Percentiles rank a stretch among this genome's conserved stretches.
phyloP scores from a whole-genome alignment of 306 rosid genomes.

The Pueraria montana region DNA sequence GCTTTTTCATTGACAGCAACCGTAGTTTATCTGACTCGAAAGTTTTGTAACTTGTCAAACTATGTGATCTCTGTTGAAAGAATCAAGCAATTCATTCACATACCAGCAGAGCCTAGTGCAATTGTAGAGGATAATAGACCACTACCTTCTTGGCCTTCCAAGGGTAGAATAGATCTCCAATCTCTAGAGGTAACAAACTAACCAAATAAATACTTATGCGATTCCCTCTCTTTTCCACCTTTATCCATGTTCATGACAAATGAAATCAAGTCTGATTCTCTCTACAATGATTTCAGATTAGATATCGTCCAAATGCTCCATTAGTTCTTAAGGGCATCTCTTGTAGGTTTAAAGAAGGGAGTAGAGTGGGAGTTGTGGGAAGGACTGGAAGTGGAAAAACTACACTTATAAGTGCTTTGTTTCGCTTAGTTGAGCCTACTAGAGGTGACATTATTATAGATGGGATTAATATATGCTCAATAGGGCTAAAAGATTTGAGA shows the following conservation, averaged over 20 bases:
- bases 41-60: constrained; percentile 64
- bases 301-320: constrained; percentile 68
- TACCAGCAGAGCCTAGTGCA: constrained; percentile 69
- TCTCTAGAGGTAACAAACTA: constrained; percentile 58
- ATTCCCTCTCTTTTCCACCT: neutral
- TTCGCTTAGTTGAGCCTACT: constrained; percentile 74
- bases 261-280: neutral
- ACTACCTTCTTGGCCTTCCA: constrained; percentile 72
- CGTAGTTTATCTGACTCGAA: constrained; percentile 49
- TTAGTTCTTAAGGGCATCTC: constrained; percentile 71
- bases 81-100: constrained; percentile 81
- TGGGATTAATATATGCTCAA: constrained; percentile 66
- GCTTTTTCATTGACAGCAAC: constrained; percentile 60
- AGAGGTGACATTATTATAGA: constrained; percentile 64
- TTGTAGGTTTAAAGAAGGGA: constrained; percentile 72
- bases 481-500: constrained; percentile 74
- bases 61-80: constrained; percentile 74
- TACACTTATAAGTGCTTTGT: constrained; percentile 76
- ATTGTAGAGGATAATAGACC: constrained; percentile 64
- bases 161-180: constrained; percentile 70
- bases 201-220: neutral
- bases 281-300: constrained; percentile 52
- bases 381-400: constrained; percentile 83
- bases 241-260: neutral
- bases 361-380: constrained; percentile 76